These are phyloP conservation scores for Calocybe gangraenosa DNA, from an alignment of 768 basidiomycete genomes.

Conservation along the genomic window DNA sequence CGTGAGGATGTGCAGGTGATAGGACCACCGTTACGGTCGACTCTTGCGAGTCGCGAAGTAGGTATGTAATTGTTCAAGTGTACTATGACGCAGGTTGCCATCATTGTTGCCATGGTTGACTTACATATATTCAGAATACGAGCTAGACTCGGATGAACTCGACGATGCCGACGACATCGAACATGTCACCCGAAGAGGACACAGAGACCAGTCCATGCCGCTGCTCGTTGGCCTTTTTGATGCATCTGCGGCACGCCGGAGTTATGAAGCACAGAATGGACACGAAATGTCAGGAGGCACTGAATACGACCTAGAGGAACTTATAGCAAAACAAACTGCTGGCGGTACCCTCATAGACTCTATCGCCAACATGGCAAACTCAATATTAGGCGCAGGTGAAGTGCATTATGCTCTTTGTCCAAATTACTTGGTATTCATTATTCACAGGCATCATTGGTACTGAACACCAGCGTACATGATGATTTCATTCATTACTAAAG, in stretches of 20 bases:
- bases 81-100: slow-evolving; percentile 5
- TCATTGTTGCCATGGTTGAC: not conserved
- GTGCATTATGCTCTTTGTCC: slow-evolving; percentile 15
- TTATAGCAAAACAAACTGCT: slow-evolving; percentile 59
- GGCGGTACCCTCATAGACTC: slow-evolving; percentile 79
- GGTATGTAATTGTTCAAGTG: slow-evolving; percentile 48
- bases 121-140: slow-evolving; percentile 56
- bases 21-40: slow-evolving; percentile 67
- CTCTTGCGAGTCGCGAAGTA: slow-evolving; percentile 71
- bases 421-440: slow-evolving; percentile 5
- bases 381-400: slow-evolving; percentile 88
- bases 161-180: slow-evolving; percentile 42
- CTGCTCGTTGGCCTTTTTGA: slow-evolving; percentile 79
- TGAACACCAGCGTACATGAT: not conserved
- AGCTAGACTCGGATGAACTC: slow-evolving; percentile 79
- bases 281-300: slow-evolving; percentile 27
- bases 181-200: slow-evolving; percentile 24
- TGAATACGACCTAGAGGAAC: slow-evolving; percentile 63
- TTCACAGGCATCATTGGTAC: slow-evolving; percentile 24
- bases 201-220: slow-evolving; percentile 58
- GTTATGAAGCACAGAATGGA: slow-evolving; percentile 47
- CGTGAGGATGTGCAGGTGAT: slow-evolving; percentile 67
- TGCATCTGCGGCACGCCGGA: slow-evolving; percentile 52
- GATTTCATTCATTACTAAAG: slow-evolving; percentile 7
- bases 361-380: slow-evolving; percentile 93